These are phyloP conservation scores for Blastomyces parvus DNA, from an alignment of 2,329 filamentous ascomycete genomes.

Conservation along the genomic window DNA sequence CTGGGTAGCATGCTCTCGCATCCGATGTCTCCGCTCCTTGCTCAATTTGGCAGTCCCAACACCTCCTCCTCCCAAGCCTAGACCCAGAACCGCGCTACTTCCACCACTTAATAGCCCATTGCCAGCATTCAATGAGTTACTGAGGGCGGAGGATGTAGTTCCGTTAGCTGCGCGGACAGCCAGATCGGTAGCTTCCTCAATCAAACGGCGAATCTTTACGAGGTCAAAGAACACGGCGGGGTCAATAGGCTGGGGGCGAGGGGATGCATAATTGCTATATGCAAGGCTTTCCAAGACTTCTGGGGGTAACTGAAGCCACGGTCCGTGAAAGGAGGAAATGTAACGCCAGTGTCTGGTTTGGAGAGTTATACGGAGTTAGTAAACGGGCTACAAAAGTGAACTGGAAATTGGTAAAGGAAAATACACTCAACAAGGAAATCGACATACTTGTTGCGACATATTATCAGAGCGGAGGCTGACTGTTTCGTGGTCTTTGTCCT, in stretches of 20 bases:
- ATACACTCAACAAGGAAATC: not conserved
- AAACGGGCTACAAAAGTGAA: not conserved
- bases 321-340: slow-evolving; percentile 73
- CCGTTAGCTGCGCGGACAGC: slow-evolving; percentile 69
- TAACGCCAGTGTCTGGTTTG: slow-evolving; percentile 66
- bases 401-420: not conserved
- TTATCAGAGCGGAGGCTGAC: slow-evolving; percentile 46
- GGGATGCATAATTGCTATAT: slow-evolving; percentile 68
- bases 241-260: slow-evolving; percentile 66
- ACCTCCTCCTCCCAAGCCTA: slow-evolving; percentile 46
- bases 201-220: slow-evolving; percentile 67
- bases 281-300: slow-evolving; percentile 72
- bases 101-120: slow-evolving; percentile 42
- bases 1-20: slow-evolving; percentile 70
- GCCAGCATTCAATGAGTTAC: slow-evolving; percentile 44
- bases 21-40: slow-evolving; percentile 64
- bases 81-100: slow-evolving; percentile 45
- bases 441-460: slow-evolving; percentile 58
- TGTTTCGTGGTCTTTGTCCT: slow-evolving; percentile 17
- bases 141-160: slow-evolving; percentile 55
- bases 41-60: slow-evolving; percentile 59
- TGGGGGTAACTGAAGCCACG: slow-evolving; percentile 70
- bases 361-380: not conserved
- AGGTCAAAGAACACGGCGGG: slow-evolving; percentile 74
- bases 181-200: slow-evolving; percentile 70